Conservation (phyloP, 164 flowering plant genomes). For the Warburgia ugandensis region DNA sequence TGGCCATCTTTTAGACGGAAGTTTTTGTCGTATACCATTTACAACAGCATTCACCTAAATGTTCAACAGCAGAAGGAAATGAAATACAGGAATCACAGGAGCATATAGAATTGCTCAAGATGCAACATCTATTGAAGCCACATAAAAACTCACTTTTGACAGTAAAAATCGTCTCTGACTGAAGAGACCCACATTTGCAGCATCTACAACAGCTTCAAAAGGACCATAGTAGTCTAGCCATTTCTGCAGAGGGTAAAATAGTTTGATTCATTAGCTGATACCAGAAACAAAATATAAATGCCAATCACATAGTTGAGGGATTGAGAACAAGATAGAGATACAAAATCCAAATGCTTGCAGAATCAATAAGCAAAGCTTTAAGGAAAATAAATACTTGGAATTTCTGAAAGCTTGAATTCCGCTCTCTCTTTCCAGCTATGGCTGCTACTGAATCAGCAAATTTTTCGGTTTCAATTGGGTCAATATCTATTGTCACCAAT, state of each 20-base stretch:
- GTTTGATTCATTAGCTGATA: neutral
- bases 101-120: neutral
- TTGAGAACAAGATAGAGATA: too few species aligned
- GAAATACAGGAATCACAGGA: neutral
- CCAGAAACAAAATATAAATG: neutral
- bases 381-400: slow-evolving; percentile 54
- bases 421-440: slow-evolving; percentile 61
- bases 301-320: too few species aligned
- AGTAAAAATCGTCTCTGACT: slow-evolving; percentile 51
- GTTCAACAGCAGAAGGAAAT: slow-evolving; percentile 5
- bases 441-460: slow-evolving; percentile 79
- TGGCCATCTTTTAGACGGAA: slow-evolving; percentile 84
- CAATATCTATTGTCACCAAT: slow-evolving; percentile 67
- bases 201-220: slow-evolving; percentile 88
- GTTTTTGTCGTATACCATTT: slow-evolving; percentile 72
- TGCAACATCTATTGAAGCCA: neutral
- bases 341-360: neutral
- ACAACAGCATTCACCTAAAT: slow-evolving; percentile 64
- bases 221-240: slow-evolving; percentile 92
- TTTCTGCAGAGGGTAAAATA: slow-evolving; percentile 39
- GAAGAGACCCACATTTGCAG: slow-evolving; percentile 77
- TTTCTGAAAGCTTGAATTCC: slow-evolving; percentile 58
- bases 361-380: neutral
- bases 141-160: slow-evolving; percentile 38
- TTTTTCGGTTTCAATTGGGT: slow-evolving; percentile 67